Conservation (phyloP, 345 rosid genomes). For the Salix arbutifolia region DNA sequence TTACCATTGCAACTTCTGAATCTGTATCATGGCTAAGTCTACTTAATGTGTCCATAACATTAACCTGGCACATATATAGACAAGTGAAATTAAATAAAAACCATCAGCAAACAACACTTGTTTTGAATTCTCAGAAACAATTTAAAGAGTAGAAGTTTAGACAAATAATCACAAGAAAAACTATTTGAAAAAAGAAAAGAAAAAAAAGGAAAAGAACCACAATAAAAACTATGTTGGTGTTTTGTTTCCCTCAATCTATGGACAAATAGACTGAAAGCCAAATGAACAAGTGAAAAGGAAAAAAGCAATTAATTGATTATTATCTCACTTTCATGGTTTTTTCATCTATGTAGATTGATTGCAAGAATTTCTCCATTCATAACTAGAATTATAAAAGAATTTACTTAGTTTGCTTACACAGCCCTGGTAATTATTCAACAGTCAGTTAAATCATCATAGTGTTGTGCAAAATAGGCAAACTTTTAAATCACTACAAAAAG, state of each 20-base stretch:
- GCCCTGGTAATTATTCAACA: not conserved
- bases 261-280: not conserved
- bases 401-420: not conserved
- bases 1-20: constrained; percentile 95
- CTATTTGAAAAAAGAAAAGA: too few species aligned
- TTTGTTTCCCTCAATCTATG: not conserved
- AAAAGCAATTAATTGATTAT: not conserved
- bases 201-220: too few species aligned
- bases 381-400: not conserved
- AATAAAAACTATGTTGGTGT: too few species aligned
- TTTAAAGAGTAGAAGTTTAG: not conserved
- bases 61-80: constrained; percentile 47
- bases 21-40: constrained; percentile 96
- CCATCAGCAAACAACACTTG: not conserved
- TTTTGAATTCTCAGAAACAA: not conserved
- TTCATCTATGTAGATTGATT: not conserved
- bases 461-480: not conserved
- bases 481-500: not conserved
- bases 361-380: not conserved
- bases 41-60: constrained; percentile 94
- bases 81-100: not conserved
- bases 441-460: not conserved
- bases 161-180: not conserved
- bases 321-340: not conserved
- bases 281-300: not conserved